Conservation (phyloP, 208 protist genomes). For the Acanthamoeba culbertsoni region DNA sequence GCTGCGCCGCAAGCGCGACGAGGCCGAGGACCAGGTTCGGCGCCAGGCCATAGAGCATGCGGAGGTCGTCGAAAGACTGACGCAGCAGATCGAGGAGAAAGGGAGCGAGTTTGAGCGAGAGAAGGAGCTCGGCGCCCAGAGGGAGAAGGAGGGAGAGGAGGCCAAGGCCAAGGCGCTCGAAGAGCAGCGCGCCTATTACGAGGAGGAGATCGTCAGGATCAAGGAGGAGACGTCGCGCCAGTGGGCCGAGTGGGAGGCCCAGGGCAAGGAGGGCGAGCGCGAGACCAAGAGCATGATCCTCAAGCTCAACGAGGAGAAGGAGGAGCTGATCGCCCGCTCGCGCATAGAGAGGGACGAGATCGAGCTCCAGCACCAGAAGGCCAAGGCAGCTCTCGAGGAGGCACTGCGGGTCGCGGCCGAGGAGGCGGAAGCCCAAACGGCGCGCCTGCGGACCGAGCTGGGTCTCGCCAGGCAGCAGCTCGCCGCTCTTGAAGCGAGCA, state of each 20-base stretch:
- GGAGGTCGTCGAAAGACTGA: neutral
- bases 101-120: neutral
- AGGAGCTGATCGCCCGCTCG: neutral
- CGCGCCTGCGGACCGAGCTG: neutral
- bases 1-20: too few species aligned
- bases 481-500: neutral
- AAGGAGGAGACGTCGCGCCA: constrained; percentile 36
- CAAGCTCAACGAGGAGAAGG: constrained; percentile 31
- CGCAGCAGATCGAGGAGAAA: neutral
- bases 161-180: neutral
- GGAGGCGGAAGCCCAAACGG: neutral
- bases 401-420: neutral
- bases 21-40: neutral
- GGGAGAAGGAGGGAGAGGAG: neutral
- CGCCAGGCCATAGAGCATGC: neutral
- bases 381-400: neutral
- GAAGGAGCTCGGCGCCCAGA: neutral
- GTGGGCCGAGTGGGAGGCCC: neutral
- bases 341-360: neutral
- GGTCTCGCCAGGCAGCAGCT: neutral
- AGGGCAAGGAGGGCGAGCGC: neutral
- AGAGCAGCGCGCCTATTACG: neutral
- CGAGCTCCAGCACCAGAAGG: neutral
- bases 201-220: constrained; percentile 2
- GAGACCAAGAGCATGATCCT: neutral